Conservation (phyloP, 164 flowering plant genomes). For the Protea cynaroides region DNA sequence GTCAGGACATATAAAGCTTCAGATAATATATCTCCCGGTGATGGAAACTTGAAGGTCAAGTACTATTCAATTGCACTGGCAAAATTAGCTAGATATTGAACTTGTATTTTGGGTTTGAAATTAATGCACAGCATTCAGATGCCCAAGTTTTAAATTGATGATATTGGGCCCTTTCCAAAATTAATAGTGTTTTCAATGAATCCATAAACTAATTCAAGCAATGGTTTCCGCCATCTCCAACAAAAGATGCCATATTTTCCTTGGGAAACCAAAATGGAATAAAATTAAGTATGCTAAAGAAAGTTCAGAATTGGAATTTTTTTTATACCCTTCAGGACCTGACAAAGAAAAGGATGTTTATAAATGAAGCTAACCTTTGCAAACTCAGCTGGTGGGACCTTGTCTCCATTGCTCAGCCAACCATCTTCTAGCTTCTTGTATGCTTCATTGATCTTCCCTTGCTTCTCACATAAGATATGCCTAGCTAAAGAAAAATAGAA, state of each 20-base stretch:
- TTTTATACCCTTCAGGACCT: too few relatives aligned
- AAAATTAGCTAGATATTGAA: background rate
- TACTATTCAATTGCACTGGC: background rate
- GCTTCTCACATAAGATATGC: constrained; percentile 95
- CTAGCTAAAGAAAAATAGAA: constrained; percentile 44
- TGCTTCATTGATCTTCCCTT: constrained; percentile 97
- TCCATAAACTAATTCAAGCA: too few relatives aligned
- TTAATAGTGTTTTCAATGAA: background rate
- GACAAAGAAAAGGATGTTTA: too few relatives aligned
- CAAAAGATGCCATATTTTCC: background rate
- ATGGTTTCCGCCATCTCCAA: background rate
- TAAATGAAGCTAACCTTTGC: constrained; percentile 59
- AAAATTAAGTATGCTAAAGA: background rate
- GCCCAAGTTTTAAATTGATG: background rate
- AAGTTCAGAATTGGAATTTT: too few relatives aligned
- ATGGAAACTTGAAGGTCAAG: background rate
- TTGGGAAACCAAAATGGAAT: background rate
- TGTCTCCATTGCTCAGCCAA: constrained; percentile 91
- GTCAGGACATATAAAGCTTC: constrained; percentile 2
- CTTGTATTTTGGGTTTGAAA: background rate
- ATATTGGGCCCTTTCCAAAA: background rate
- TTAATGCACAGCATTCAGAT: background rate
- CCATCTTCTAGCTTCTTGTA: constrained; percentile 95
- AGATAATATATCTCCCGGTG: background rate
- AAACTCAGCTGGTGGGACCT: constrained; percentile 98